These are phyloP conservation scores for Leptographium wingfieldii DNA, from an alignment of 2,329 filamentous ascomycete genomes.

Conservation along the genomic window DNA sequence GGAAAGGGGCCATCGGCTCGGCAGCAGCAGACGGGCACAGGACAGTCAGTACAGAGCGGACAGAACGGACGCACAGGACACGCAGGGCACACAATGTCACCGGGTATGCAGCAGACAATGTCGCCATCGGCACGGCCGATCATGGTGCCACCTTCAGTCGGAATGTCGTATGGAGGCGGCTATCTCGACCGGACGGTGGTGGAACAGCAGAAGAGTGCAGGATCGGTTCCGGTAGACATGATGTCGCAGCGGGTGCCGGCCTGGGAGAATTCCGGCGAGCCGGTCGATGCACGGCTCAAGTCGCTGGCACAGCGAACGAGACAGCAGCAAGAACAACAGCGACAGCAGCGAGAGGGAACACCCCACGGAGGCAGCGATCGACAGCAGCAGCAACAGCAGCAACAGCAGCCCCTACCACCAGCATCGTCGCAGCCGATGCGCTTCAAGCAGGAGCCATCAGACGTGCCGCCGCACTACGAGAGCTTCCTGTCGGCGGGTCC, in stretches of 20 bases:
- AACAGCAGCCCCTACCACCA: neutral
- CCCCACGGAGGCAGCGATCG: neutral
- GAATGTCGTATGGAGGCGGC: conserved; percentile 3
- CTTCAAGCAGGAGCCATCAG: neutral
- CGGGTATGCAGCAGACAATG: neutral
- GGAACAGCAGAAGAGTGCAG: neutral
- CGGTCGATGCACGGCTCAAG: conserved; percentile 19
- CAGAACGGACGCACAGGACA: neutral
- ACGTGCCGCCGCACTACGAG: neutral
- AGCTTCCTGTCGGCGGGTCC: neutral
- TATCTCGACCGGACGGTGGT: conserved; percentile 8
- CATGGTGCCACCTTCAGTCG: conserved; percentile 30
- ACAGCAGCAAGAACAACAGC: conserved; percentile 8
- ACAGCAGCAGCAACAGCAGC: neutral
- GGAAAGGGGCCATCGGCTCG: neutral
- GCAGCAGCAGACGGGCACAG: neutral
- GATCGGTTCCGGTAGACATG: neutral
- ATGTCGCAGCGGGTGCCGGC: conserved; percentile 8
- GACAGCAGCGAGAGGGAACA: neutral
- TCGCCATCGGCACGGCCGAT: conserved; percentile 9
- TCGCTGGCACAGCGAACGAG: conserved; percentile 19
- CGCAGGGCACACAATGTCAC: neutral
- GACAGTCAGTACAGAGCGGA: neutral
- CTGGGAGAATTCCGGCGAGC: conserved; percentile 8
- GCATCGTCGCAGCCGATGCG: neutral